Base-by-base conservation (phyloP, 345 rosid species). In the Cardiospermum halicacabum region DNA sequence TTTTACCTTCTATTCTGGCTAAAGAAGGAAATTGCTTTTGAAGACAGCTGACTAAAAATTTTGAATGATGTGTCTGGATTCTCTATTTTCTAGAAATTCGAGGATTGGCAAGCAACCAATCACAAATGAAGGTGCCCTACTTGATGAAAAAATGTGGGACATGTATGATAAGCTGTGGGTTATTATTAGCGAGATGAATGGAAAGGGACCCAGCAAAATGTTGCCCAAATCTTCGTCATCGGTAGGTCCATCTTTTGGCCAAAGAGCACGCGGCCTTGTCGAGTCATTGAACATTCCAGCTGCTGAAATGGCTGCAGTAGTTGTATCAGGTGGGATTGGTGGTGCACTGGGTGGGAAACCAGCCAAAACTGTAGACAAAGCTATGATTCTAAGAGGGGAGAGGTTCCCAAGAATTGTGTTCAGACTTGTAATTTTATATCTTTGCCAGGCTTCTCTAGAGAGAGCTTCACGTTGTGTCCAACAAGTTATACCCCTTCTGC, bases 301-400 rank as follows among this genome's bases (percentile, higher is more conserved):
- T 51, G 96, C 97, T 51, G 98, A 93, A 75, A 93, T 93, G 98
- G 98, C 98, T 58, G 97, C 97, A 24, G 97, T 84, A 67, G 98
- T 93, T 79, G 96, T 88, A 16, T 86, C 98, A 13, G 98, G 98
- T 71, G 98, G 98, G 60, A 85, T 92, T 70, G 81, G 95, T 65
- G 87, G 80, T 88, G 98, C 96, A 34, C 77, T 86, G 76, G 83
- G 87, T 78, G 91, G 91, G 73, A 93, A 84, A 72, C 77, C 85
- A 58, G 83, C 74, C 77, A 89, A 84, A 86, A 83, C 53, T 53
- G 82, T 80, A 62, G 98, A 93, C 70, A 93, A 85, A 80, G 98
- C 98, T 19, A 89, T 93, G 97, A 86, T 85, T 66, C 80, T 93
- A 74, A 85, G 98, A 69, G 96, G 94, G 48, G 97, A 93, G 67